Percentiles rank a stretch among this genome's conserved stretches.
Evolutionary conservation across 352 stramenopile species (phyloP).

Genomic region (Globisporangium mamillatum): DNA sequence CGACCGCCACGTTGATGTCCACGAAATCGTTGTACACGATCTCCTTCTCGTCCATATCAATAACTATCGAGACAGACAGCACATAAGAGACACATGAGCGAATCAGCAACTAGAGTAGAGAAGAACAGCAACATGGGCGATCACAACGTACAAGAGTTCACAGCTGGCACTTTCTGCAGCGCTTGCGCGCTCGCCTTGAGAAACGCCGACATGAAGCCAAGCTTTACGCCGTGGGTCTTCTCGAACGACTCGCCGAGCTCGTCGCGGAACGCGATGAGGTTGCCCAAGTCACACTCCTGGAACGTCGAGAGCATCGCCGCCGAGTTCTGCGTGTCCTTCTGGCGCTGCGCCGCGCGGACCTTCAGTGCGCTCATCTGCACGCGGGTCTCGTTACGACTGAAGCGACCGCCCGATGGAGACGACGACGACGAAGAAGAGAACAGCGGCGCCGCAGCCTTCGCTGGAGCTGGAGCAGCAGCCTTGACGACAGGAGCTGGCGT

Average conservation of each 20-base stretch:
- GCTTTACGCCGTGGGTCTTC: constrained; percentile 96
- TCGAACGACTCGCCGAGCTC: constrained; percentile 93
- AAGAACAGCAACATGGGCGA: not conserved
- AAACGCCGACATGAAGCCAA: constrained; percentile 99
- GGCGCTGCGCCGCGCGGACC: constrained; percentile 91
- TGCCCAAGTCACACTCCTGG: constrained; percentile 97
- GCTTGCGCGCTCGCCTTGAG: constrained; percentile 95
- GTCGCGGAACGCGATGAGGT: constrained; percentile 93
- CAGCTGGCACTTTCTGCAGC: constrained; percentile 91
- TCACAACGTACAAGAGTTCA: constrained; percentile 91
- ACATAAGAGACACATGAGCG: constrained; percentile 6
- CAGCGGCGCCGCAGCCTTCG: constrained; percentile 16
- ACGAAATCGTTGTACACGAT: constrained; percentile 99
- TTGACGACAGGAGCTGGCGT: constrained; percentile 27
- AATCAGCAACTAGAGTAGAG: not conserved
- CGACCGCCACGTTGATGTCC: constrained; percentile 98
- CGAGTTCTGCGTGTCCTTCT: constrained; percentile 98
- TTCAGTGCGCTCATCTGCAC: constrained; percentile 97
- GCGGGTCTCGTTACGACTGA: constrained; percentile 69
- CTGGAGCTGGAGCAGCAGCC: constrained; percentile 18
- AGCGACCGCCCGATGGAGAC: constrained; percentile 21
- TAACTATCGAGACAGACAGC: constrained; percentile 51
- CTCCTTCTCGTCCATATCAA: constrained; percentile 98
- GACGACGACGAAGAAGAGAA: constrained; percentile 6
- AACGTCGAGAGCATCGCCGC: constrained; percentile 99